Percentiles rank a stretch among this genome's conserved stretches.
These are phyloP conservation scores for Trichosporon sp. DNA, from an alignment of 1,284 basidiomycete species.

Conservation along the genomic window DNA sequence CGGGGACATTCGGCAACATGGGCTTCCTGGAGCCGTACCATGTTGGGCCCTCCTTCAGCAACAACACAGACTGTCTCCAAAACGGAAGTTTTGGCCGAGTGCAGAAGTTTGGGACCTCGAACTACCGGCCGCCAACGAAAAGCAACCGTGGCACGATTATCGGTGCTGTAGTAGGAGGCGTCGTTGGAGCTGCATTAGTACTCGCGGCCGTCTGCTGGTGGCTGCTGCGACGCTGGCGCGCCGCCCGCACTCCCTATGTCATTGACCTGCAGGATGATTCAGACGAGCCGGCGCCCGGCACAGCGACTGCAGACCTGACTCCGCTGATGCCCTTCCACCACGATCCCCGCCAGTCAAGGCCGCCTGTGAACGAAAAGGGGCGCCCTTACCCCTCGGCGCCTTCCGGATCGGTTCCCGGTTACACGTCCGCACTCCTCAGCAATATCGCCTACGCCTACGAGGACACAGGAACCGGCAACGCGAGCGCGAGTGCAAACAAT, in stretches of 20 bases:
- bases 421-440: too few relatives aligned
- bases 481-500: neutral
- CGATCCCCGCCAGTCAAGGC: neutral
- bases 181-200: neutral
- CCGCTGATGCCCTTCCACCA: neutral
- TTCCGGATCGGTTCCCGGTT: too few relatives aligned
- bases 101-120: too few relatives aligned
- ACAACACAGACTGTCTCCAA: neutral
- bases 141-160: neutral
- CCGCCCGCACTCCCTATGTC: neutral
- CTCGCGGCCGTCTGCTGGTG: neutral
- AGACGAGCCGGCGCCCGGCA: neutral
- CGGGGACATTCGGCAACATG: neutral
- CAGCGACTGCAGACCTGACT: neutral
- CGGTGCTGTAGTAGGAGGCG: neutral
- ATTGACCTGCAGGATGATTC: neutral
- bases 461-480: neutral
- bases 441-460: neutral
- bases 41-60: neutral
- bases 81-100: too few relatives aligned
- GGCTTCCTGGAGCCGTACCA: neutral
- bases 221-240: neutral
- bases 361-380: neutral
- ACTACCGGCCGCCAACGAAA: neutral
- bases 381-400: too few relatives aligned